Evolutionary conservation across 805 yeast genomes (phyloP), one percentile per base, ranked within the genome.

Genomic region (Zygoascus bituminiphila): DNA sequence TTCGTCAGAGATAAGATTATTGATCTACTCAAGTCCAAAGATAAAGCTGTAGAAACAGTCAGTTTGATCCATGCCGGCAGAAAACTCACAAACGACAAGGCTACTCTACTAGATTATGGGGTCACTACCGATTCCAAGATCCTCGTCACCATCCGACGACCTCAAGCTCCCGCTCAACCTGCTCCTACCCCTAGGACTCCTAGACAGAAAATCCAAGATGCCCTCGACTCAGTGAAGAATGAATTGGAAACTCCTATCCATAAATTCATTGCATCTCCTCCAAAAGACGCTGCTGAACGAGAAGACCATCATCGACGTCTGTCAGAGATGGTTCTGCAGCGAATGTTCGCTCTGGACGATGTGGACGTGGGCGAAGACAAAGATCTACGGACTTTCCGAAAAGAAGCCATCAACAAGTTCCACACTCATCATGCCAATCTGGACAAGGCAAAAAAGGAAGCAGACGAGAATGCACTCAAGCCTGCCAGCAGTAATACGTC

Each of bases 1-100:
- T 78, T 81, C 53, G 70, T 88, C 48, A 74, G 88, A 52, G 55
- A 63, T 1, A 82, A 79, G 59, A 65, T 81, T 2, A 73, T 80
- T 31, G 66, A 71, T 37, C 69, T 84, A 52, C 35, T 41, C 2
- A 26, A 41, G 17, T 17, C 21, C 4, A 22, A 15, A 5, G 71
- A 73, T 49, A 78, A 37, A 2, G 43, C 33, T 5, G 17, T 42
- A 14, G 35, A 41, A 14, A 36, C 41, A 22, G 49, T 55, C 10
- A 45, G 48, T n/a, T 35, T 55, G 29, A 51, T 50, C 33, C 52
- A 54, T 40, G 50, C 51, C 25, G 57, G 57, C 29, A 57, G 55
- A 35, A 53, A 59, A 45, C 55, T 64, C 20, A 54, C 54, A n/a
- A 50, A 72, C 24, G 80, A 79, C 50, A 69, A 69, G 17, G 64